Conservation (phyloP, 176 grass and related monocot genomes). For the Bromus sterilis region DNA sequence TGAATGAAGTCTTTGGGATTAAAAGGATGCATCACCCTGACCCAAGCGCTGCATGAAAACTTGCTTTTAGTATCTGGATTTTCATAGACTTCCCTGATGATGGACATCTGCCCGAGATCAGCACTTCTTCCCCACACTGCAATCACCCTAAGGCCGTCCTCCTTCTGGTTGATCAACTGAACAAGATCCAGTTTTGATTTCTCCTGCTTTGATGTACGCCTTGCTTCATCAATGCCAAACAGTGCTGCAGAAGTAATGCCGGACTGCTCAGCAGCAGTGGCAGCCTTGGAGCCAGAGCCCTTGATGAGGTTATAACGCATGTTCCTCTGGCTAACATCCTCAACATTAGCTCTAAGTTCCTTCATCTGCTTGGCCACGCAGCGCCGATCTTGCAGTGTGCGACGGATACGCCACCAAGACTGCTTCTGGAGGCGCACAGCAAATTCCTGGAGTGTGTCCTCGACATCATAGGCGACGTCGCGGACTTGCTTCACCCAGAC, state of each 20-base stretch:
- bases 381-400: background rate
- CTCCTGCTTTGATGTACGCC: background rate
- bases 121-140: background rate
- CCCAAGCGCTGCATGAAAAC: conserved; percentile 14
- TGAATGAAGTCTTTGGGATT: background rate
- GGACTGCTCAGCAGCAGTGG: background rate
- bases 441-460: conserved; percentile 8
- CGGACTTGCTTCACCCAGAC: conserved; percentile 13
- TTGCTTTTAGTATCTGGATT: background rate
- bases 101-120: background rate
- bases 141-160: background rate
- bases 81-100: background rate
- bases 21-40: conserved; percentile 5
- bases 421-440: background rate
- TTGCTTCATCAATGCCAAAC: background rate
- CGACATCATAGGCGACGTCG: background rate
- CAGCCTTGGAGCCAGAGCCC: background rate
- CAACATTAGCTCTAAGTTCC: background rate
- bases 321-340: conserved; percentile 15
- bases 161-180: background rate
- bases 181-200: background rate
- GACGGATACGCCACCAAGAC: background rate
- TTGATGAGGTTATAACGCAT: background rate
- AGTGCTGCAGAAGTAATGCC: background rate
- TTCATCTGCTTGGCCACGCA: background rate